These are phyloP conservation scores for Aspergillus sp. DNA, from an alignment of 2,329 filamentous ascomycete genomes.

Conservation along the genomic window DNA sequence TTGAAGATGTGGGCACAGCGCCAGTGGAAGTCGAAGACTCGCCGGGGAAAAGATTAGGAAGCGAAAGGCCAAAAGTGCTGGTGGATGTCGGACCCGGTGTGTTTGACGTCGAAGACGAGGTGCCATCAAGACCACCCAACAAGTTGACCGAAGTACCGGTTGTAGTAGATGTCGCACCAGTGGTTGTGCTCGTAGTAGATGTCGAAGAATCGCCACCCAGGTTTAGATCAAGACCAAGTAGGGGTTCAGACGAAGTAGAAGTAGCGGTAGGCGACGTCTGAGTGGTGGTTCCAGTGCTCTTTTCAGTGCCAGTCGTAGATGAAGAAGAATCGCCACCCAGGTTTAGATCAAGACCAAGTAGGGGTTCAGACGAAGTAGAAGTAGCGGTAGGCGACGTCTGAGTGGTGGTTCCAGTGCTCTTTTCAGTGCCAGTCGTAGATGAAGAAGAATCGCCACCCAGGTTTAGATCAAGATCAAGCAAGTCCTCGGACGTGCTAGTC, in stretches of 20 bases:
- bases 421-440: neutral
- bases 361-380: neutral
- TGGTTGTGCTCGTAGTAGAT: neutral
- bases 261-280: neutral
- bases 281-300: too few relatives aligned
- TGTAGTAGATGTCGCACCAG: neutral
- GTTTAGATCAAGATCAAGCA: neutral
- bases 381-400: neutral
- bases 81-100: neutral
- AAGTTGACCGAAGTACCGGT: conserved; percentile 1
- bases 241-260: neutral
- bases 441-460: conserved; percentile 1
- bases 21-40: neutral
- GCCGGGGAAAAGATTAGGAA: neutral
- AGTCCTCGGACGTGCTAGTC: neutral
- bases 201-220: neutral
- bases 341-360: neutral
- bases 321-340: neutral
- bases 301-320: neutral
- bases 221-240: neutral
- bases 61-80: neutral
- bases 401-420: too few relatives aligned
- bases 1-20: neutral
- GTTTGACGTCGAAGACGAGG: neutral
- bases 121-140: neutral